phyloP scores from a whole-genome alignment of 345 rosid species.

The Alliaria petiolata region DNA sequence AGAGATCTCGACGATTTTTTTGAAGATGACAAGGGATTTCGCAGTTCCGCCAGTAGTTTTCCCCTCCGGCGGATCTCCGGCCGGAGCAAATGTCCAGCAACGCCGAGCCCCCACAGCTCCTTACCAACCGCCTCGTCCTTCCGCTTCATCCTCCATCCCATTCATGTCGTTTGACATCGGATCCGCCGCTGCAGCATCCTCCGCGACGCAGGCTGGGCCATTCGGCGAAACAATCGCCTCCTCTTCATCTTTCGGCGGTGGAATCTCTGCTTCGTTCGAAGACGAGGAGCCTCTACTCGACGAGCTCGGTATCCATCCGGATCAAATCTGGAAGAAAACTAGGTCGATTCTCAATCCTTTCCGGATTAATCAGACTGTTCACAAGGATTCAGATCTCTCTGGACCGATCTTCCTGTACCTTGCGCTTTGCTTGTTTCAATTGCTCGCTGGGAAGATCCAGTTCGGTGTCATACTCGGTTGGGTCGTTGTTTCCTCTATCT shows the following conservation, averaged over 20 bases:
- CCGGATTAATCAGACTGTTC: conserved; percentile 56
- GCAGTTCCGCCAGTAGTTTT: conserved; percentile 67
- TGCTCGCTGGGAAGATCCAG: conserved; percentile 86
- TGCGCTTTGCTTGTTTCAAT: conserved; percentile 74
- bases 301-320: conserved; percentile 95
- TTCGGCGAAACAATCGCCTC: conserved; percentile 56
- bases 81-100: conserved; percentile 49
- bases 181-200: conserved; percentile 54
- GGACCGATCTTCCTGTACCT: conserved; percentile 82
- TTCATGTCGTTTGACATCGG: conserved; percentile 91
- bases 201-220: conserved; percentile 37
- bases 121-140: conserved; percentile 69
- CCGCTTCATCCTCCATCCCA: conserved; percentile 60
- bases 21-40: conserved; percentile 63
- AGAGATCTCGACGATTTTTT: neutral
- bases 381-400: conserved; percentile 79
- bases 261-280: conserved; percentile 49
- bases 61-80: conserved; percentile 60
- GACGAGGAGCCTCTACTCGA: conserved; percentile 93
- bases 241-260: conserved; percentile 33
- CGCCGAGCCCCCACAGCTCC: conserved; percentile 79
- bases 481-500: conserved; percentile 89
- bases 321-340: conserved; percentile 92
- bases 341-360: conserved; percentile 77
- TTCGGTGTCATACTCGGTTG: conserved; percentile 89